A percentile compares a stretch with the other conserved stretches of the same genome.
Evolutionary conservation across 208 protist genomes (phyloP).

Genomic region (Acanthamoeba royreba): DNA sequence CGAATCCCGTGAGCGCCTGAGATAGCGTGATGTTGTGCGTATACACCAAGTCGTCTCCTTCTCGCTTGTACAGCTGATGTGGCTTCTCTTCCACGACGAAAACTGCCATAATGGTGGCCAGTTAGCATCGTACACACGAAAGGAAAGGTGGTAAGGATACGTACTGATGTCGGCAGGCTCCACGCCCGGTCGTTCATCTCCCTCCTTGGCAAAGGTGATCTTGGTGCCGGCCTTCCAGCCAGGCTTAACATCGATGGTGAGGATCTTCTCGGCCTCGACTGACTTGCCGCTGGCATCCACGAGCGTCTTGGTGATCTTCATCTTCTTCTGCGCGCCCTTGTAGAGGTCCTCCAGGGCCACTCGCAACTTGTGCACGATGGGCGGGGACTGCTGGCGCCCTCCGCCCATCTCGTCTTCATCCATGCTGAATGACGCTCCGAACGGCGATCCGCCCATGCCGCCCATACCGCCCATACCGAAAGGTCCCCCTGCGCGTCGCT

Average conservation of each 20-base stretch:
- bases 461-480: background rate
- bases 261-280: slow-evolving; percentile 78
- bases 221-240: slow-evolving; percentile 96
- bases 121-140: background rate
- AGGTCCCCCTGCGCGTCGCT: background rate
- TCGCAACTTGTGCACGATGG: slow-evolving; percentile 58
- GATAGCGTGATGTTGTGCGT: slow-evolving; percentile 48
- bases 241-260: slow-evolving; percentile 91
- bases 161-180: slow-evolving; percentile 89
- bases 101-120: slow-evolving; percentile 58
- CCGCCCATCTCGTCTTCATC: background rate
- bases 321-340: slow-evolving; percentile 82
- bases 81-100: slow-evolving; percentile 93
- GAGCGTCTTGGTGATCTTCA: slow-evolving; percentile 79
- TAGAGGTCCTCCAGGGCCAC: slow-evolving; percentile 85
- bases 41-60: slow-evolving; percentile 83
- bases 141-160: background rate
- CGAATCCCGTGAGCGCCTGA: slow-evolving; percentile 54
- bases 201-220: slow-evolving; percentile 85
- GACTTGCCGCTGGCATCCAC: slow-evolving; percentile 51
- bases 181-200: slow-evolving; percentile 74
- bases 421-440: slow-evolving; percentile 42
- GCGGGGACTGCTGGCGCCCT: slow-evolving; percentile 58
- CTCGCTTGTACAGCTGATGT: slow-evolving; percentile 87
- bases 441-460: background rate